Conservation (phyloP, 768 basidiomycete species). For the Lactarius evosmus region DNA sequence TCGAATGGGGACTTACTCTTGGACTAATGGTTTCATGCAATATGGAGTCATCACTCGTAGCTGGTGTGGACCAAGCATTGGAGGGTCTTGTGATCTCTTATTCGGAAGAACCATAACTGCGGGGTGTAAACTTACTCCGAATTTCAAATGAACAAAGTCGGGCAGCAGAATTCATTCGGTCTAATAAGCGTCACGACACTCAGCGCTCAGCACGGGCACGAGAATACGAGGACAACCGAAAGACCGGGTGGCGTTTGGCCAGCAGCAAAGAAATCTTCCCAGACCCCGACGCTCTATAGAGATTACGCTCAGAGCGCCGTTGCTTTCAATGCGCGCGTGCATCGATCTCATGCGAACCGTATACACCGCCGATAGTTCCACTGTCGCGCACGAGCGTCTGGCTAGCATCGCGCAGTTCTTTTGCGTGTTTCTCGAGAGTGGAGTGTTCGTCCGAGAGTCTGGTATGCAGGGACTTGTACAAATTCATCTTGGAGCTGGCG, state of each 20-base stretch:
- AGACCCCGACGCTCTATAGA: neutral
- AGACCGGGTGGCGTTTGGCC: neutral
- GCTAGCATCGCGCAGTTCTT: constrained; percentile 39
- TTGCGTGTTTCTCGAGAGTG: constrained; percentile 42
- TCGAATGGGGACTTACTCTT: too few relatives aligned
- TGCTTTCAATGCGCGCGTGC: neutral
- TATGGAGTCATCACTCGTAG: too few relatives aligned
- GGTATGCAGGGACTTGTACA: constrained; percentile 45
- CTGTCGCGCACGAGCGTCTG: constrained; percentile 43
- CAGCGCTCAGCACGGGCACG: neutral
- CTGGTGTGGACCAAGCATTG: too few relatives aligned
- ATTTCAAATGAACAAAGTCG: neutral
- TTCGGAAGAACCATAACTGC: too few relatives aligned
- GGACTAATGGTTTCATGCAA: too few relatives aligned
- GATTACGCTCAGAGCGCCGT: neutral
- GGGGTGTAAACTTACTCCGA: too few relatives aligned
- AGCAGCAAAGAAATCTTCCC: neutral
- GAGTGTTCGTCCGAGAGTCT: constrained; percentile 42
- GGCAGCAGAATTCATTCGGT: neutral
- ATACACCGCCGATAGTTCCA: constrained; percentile 37
- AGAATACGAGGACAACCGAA: neutral
- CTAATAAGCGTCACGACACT: too few relatives aligned
- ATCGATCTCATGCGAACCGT: neutral
- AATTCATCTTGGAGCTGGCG: constrained; percentile 44
- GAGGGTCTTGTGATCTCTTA: too few relatives aligned